Evolutionary conservation across 2,329 filamentous ascomycete genomes (phyloP).

Genomic region (Trichoderma oligosporum): DNA sequence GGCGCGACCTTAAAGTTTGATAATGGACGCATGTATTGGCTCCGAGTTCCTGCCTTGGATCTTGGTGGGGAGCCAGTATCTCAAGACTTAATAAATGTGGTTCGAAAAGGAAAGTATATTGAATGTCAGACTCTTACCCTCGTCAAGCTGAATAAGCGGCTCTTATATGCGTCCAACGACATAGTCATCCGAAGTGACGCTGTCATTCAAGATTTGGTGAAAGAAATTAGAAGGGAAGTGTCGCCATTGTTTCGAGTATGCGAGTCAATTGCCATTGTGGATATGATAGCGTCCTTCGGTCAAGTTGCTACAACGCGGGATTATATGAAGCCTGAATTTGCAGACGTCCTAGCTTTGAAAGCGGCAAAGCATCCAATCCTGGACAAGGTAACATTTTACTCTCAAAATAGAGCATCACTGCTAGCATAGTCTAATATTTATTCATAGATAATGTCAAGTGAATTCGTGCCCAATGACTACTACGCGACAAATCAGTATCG

Average conservation of each 20-base stretch:
- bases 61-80: constrained; percentile 60
- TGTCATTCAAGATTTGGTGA: constrained; percentile 67
- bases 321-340: constrained; percentile 64
- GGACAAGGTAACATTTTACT: constrained; percentile 52
- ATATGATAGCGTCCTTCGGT: constrained; percentile 77
- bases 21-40: constrained; percentile 71
- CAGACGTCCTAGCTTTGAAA: constrained; percentile 66
- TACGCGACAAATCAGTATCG: constrained; percentile 76
- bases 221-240: constrained; percentile 66
- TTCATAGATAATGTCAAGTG: constrained; percentile 54
- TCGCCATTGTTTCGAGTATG: constrained; percentile 76
- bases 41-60: constrained; percentile 61
- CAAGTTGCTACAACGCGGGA: constrained; percentile 63
- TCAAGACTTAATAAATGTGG: constrained; percentile 66
- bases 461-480: constrained; percentile 84
- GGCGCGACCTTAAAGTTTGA: constrained; percentile 70
- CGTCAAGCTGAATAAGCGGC: constrained; percentile 73
- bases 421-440: neutral
- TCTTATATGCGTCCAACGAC: constrained; percentile 78
- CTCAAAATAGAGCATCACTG: neutral
- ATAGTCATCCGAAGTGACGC: constrained; percentile 78
- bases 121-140: constrained; percentile 86
- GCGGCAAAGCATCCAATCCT: constrained; percentile 73
- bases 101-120: constrained; percentile 67
- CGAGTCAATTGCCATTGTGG: constrained; percentile 79